A percentile compares a stretch with the other conserved stretches of the same genome.
phyloP scores from a whole-genome alignment of 1,139 yeast genomes.

The Blastobotrys ciferrii region DNA sequence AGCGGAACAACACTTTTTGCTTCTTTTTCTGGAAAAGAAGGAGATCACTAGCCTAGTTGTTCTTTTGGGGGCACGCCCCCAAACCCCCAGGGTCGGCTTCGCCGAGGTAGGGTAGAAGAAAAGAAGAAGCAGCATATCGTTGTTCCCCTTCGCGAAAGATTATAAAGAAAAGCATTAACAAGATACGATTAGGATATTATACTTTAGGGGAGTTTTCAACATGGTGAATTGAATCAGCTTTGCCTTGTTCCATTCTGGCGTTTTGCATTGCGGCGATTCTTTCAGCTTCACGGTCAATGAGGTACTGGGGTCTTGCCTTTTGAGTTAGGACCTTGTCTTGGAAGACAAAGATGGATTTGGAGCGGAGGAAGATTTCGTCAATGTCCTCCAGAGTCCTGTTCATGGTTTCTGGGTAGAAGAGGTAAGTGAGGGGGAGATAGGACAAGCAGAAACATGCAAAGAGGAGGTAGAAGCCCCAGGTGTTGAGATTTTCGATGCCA shows the following conservation, averaged over 20 bases:
- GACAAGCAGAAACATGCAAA: constrained; percentile 38
- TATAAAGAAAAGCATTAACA: no score
- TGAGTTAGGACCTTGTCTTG: neutral
- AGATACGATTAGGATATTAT: neutral
- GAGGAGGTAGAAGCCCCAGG: constrained; percentile 24
- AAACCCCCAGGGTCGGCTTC: no score
- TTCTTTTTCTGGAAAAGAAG: no score
- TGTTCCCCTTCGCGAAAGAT: no score
- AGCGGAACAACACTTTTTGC: no score
- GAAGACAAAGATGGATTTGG: constrained; percentile 16
- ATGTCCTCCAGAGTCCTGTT: constrained; percentile 43
- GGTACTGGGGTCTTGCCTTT: neutral
- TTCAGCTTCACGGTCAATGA: neutral
- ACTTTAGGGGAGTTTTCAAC: neutral
- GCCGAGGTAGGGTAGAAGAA: no score
- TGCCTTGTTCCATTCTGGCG: neutral
- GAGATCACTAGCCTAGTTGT: no score
- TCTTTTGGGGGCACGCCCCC: no score
- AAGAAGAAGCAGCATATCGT: no score
- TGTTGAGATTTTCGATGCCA: constrained; percentile 24
- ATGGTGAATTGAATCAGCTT: neutral
- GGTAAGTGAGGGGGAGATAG: constrained; percentile 38
- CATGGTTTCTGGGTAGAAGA: constrained; percentile 46
- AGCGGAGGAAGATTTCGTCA: constrained; percentile 43
- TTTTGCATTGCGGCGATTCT: neutral